Conservation (phyloP, 2,329 filamentous ascomycete species). For the Immersiporthe knoxdaviesiana region DNA sequence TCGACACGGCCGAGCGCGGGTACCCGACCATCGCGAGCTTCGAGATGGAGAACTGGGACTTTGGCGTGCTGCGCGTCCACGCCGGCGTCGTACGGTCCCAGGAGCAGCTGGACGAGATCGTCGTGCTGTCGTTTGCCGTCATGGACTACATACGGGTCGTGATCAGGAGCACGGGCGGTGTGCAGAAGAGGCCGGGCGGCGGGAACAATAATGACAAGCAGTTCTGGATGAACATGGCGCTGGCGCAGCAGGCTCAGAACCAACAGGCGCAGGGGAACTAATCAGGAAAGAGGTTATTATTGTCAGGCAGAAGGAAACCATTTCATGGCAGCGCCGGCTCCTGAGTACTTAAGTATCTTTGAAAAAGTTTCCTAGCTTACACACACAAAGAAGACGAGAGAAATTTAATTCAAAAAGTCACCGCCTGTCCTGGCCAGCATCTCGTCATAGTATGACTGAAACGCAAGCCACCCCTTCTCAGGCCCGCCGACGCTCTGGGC, state of each 20-base stretch:
- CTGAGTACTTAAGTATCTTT: neutral
- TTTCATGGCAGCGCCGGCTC: neutral
- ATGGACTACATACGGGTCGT: slow-evolving; percentile 10
- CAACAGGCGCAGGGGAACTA: slow-evolving; percentile 7
- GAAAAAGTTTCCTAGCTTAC: neutral
- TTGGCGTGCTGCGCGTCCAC: neutral
- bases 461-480: slow-evolving; percentile 57
- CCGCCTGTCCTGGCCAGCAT: slow-evolving; percentile 54
- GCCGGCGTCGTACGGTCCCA: neutral
- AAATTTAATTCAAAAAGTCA: slow-evolving; percentile 45
- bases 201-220: neutral
- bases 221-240: slow-evolving; percentile 7
- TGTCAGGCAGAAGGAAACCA: neutral
- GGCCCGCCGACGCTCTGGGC: slow-evolving; percentile 42
- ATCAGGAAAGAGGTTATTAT: neutral
- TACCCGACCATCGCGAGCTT: slow-evolving; percentile 13
- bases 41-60: slow-evolving; percentile 12
- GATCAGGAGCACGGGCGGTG: slow-evolving; percentile 1
- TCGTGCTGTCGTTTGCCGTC: slow-evolving; percentile 2
- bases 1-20: slow-evolving; percentile 3
- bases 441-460: slow-evolving; percentile 58
- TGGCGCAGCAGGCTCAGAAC: slow-evolving; percentile 10
- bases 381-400: no score
- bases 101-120: slow-evolving; percentile 14
- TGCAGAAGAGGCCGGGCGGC: slow-evolving; percentile 1